Evolutionary conservation across 129 eudicot genomes (phyloP).

Genomic region (Arctium minus): DNA sequence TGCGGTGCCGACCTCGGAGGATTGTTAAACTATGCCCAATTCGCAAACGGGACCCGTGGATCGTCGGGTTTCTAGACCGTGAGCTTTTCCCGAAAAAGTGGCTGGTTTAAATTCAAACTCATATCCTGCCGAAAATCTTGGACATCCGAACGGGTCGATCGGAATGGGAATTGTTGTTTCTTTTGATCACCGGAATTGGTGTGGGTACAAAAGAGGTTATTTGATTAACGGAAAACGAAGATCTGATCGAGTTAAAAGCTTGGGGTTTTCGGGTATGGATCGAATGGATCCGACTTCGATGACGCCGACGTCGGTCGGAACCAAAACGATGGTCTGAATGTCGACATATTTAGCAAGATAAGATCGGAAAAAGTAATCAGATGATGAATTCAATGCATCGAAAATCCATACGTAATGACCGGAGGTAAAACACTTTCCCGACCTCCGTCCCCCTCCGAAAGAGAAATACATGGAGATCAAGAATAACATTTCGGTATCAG

Average conservation of each 20-base stretch:
- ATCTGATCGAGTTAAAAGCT: conserved; percentile 44
- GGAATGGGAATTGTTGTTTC: background rate
- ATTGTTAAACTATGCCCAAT: conserved; percentile 43
- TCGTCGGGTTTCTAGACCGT: conserved; percentile 49
- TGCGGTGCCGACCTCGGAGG: conserved; percentile 30
- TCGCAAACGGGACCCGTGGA: conserved; percentile 33
- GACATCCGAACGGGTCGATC: conserved; percentile 30
- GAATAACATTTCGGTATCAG: conserved; percentile 87
- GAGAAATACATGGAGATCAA: conserved; percentile 86
- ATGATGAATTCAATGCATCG: conserved; percentile 26
- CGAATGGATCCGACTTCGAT: conserved; percentile 80
- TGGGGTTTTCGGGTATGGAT: conserved; percentile 48
- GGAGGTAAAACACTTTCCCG: conserved; percentile 62
- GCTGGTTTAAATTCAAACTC: conserved; percentile 19
- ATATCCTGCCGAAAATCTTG: conserved; percentile 85
- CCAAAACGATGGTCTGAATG: conserved; percentile 74
- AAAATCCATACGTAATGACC: conserved; percentile 67
- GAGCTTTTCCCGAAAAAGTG: conserved; percentile 58
- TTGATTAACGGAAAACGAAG: conserved; percentile 36
- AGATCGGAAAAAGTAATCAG: conserved; percentile 34
- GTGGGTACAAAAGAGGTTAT: conserved; percentile 9
- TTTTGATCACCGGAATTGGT: conserved; percentile 21
- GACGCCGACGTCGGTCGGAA: conserved; percentile 78
- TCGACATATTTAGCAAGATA: conserved; percentile 78
- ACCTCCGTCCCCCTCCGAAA: conserved; percentile 78